These are phyloP conservation scores for Chalciporus piperatus DNA, from an alignment of 768 basidiomycete species.

Conservation along the genomic window DNA sequence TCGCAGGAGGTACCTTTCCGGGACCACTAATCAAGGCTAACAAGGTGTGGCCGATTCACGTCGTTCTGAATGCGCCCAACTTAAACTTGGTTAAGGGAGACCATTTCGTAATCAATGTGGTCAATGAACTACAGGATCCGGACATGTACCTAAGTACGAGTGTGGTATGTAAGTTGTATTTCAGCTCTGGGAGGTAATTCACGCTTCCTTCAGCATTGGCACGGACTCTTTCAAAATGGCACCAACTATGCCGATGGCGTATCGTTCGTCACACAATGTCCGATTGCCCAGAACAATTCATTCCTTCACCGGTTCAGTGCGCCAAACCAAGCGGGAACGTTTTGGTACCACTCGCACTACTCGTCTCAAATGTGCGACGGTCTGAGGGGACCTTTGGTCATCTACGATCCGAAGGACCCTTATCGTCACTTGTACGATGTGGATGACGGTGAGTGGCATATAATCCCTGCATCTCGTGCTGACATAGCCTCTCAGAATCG, in stretches of 20 bases:
- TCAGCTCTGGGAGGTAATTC: background rate
- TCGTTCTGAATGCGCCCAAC: background rate
- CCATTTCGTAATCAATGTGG: slow-evolving; percentile 42
- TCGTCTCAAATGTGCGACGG: slow-evolving; percentile 41
- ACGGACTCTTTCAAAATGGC: slow-evolving; percentile 46
- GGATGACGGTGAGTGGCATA: slow-evolving; percentile 37
- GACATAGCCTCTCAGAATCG: slow-evolving; percentile 11
- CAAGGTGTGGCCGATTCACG: slow-evolving; percentile 25
- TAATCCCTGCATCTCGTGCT: background rate
- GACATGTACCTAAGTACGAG: slow-evolving; percentile 52
- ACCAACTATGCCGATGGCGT: slow-evolving; percentile 47
- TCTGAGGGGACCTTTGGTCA: slow-evolving; percentile 37
- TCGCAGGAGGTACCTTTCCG: slow-evolving; percentile 46
- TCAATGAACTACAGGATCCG: slow-evolving; percentile 41
- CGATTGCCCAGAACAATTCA: slow-evolving; percentile 23
- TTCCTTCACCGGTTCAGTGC: slow-evolving; percentile 22
- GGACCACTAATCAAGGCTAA: slow-evolving; percentile 40
- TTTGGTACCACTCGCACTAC: slow-evolving; percentile 38
- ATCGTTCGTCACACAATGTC: slow-evolving; percentile 36
- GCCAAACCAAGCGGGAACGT: slow-evolving; percentile 26
- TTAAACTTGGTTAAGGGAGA: slow-evolving; percentile 35
- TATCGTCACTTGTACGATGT: slow-evolving; percentile 38
- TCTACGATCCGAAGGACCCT: slow-evolving; percentile 44
- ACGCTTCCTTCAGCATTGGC: slow-evolving; percentile 46
- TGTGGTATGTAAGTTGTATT: slow-evolving; percentile 28